Conservation (phyloP, 1,284 basidiomycete genomes). For the Boletellus deceptivus region DNA sequence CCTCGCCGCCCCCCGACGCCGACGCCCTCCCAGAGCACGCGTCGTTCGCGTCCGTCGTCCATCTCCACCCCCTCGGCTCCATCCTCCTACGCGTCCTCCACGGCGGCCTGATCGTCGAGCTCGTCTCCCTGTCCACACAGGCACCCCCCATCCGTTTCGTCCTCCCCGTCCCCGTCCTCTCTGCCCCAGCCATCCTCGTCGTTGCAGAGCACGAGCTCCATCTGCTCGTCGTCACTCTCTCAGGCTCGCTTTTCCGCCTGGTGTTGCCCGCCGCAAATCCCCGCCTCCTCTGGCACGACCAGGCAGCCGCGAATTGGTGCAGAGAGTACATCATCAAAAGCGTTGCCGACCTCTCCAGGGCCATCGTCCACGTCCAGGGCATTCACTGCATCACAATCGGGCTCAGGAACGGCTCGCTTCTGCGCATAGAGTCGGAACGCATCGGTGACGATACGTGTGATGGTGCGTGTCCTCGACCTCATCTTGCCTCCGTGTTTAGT, state of each 20-base stretch:
- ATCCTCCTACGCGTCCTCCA: constrained; percentile 76
- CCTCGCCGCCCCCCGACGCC: constrained; percentile 41
- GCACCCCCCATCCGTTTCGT: constrained; percentile 70
- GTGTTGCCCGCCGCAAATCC: constrained; percentile 60
- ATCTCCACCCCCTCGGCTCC: constrained; percentile 59
- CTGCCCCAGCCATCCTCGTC: constrained; percentile 63
- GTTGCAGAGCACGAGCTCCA: constrained; percentile 64
- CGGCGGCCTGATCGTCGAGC: constrained; percentile 73
- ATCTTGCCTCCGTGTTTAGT: constrained; percentile 8
- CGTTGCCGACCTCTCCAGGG: constrained; percentile 42
- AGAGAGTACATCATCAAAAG: constrained; percentile 67
- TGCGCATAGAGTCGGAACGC: constrained; percentile 66
- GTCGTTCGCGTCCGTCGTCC: constrained; percentile 56
- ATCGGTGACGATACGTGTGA: constrained; percentile 50
- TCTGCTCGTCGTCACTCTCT: constrained; percentile 65
- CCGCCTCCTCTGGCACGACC: constrained; percentile 57
- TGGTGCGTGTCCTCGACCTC: constrained; percentile 41
- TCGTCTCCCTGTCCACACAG: constrained; percentile 66
- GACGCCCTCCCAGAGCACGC: constrained; percentile 76
- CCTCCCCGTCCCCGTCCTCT: constrained; percentile 71
- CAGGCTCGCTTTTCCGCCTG: constrained; percentile 76
- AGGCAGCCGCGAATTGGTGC: constrained; percentile 54
- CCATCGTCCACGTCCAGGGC: constrained; percentile 69
- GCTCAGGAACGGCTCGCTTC: constrained; percentile 64
- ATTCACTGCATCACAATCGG: constrained; percentile 67